Evolutionary conservation across 768 basidiomycete genomes (phyloP), one percentile per base, ranked within the genome.

Genomic region (Neoboletus magnificus): DNA sequence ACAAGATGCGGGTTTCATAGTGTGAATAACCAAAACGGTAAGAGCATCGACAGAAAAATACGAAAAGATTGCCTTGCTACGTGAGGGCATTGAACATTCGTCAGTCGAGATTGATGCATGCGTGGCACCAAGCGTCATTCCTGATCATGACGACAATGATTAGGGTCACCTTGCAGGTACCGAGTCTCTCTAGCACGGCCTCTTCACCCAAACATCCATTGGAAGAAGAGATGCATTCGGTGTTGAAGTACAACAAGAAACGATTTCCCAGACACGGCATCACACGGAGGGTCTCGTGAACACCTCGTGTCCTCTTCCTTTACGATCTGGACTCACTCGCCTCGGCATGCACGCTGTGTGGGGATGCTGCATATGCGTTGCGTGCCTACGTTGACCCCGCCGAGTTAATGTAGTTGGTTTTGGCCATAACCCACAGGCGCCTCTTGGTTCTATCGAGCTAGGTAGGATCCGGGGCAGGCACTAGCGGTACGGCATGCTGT

Each of bases 221-320:
- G 8, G 23, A 39, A 23, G 48, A 39, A 12, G 22, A 43, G 27
- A 50, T 20, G 32, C 43, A 4, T 73, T 79, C 48, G 66, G 70
- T 27, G 58, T 55, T 15, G 57, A 56, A 44, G 72, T 70, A 39
- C 87, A 87, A 68, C 72, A 72, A 54, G 66, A 75, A 15, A 81
- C 85, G 12, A 93, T 92, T 50, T 70, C 75, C n/a, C 20, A 73
- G 74, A 60, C 91, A 87, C 67, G 88, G 90, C 8, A 92, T 93
- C 51, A 90, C 90, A 9, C 89, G 89, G 23, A 77, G 88, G 69
- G 82, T 93, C 44, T 93, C 90, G 91, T 89, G 76, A 74, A 64
- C 62, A 57, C 54, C 52, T 49, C 41, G 54, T 50, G 44, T 18
- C 43, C 35, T 52, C 27, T 57, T 63, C 49, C 43, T 62, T 54